These are phyloP conservation scores for Amanita jacksonii DNA, from an alignment of 768 basidiomycete genomes.

Conservation along the genomic window DNA sequence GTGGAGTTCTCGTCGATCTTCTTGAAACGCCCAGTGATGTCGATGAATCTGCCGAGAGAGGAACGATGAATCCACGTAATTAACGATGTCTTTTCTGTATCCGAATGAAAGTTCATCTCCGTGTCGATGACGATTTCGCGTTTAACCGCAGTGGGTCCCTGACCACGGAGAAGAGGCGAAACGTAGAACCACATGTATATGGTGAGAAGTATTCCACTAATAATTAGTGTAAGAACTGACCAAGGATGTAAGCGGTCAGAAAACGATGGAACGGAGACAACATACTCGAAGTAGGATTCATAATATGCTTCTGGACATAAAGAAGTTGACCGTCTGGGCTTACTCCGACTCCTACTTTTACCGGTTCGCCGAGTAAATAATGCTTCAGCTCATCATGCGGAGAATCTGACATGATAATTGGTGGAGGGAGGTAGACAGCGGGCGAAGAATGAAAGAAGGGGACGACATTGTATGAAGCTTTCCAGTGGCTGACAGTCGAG, in stretches of 20 bases:
- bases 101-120: background rate
- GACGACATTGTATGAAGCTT: background rate
- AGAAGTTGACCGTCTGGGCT: conserved; percentile 1
- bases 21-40: conserved; percentile 3
- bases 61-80: conserved; percentile 5
- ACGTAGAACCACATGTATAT: conserved; percentile 12
- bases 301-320: background rate
- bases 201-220: conserved; percentile 8
- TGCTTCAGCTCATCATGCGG: too few species aligned
- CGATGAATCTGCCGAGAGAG: conserved; percentile 4
- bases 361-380: background rate
- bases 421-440: background rate
- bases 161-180: conserved; percentile 7
- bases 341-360: background rate
- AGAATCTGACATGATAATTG: background rate
- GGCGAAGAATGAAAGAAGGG: too few species aligned
- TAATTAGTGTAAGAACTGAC: conserved; percentile 9
- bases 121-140: background rate
- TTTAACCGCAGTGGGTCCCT: background rate
- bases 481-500: too few species aligned
- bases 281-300: conserved; percentile 5
- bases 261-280: background rate
- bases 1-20: background rate
- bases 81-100: background rate
- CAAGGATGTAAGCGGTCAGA: background rate